Base-by-base conservation (phyloP, 257 asterid species). In the Plantago ovata region DNA sequence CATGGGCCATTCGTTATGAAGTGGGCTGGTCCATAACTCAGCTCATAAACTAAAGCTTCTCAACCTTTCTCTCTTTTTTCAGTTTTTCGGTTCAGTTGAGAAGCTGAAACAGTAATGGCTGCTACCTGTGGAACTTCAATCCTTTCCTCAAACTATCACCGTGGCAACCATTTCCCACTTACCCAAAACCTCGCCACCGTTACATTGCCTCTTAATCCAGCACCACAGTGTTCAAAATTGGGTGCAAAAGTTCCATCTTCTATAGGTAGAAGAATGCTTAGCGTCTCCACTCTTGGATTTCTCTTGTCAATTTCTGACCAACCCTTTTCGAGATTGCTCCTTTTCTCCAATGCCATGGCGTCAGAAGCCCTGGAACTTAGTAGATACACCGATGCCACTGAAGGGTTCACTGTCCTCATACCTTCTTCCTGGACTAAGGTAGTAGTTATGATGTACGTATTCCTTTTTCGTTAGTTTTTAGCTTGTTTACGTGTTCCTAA, bases 351-450 rank as follows among this genome's bases (percentile, higher is more conserved):
- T 15, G 85, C 94, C 6, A 12, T 65, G 38, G 82, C 79, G 2
- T 66, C 71, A 24, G 71, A 83, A 58, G 65, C 59, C 13, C 38
- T 77, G 67, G 81, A 84, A 64, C 93, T 92, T 33, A 59, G 75
- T 28, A 77, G 78, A 71, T 92, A 83, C 77, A 75, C 84, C 1
- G 94, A 92, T 76, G 45, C 81, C 16, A 55, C 60, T 13, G 72
- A 85, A 62, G 96, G 96, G 10, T 92, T 92, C 79, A 77, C 90
- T 58, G 81, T 92, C 64, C 93, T 92, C 67, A 67, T 72, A 24
- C 98, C 98, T 22, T 66, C 86, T 69, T 88, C 96, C 33, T 92
- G 88, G 94, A 74, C 38, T 58, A 82, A 87, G 95, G 95, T 28
- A 28, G 5, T 24, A n/a, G n/a, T n/a, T 87, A 23, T 32, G 4